Evolutionary conservation across 805 yeast genomes (phyloP), one percentile per base, ranked within the genome.

Genomic region (Jamesozyma hellenica): DNA sequence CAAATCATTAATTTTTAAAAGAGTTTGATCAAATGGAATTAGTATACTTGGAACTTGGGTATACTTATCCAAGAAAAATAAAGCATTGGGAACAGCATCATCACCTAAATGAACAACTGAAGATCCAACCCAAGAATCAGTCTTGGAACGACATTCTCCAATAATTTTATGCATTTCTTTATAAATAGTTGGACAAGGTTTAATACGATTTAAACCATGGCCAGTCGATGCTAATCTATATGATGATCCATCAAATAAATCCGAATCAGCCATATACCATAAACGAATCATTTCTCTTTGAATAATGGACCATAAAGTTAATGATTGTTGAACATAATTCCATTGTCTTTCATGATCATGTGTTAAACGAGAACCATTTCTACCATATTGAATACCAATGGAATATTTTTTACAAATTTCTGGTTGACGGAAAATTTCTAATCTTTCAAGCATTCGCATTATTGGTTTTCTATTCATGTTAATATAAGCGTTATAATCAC

Each of bases 31-130:
- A 35, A 82, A 75, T 2, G 94, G 94, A 32, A 76, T 82, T 49
- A 82, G 60, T 28, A 82, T 82, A 37, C 79, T 71, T 25, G 92
- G 92, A 3, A 83, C 84, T 57, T 82, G 94, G 25, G 79, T 72
- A 55, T 82, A 82, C 55, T 83, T 82, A 58, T 82, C 92, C 38
- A 82, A 60, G 64, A 82, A 82, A 54, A 82, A 82, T 43, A 83
- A 56, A 0, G 90, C 87, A 56, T 82, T 82, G 2, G 94, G 94
- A 4, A 82, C 94, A 1, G 88, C 82, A 50, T 78, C 81, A 57
- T 82, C 94, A 31, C 92, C 94, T 14, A 83, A 53, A 58, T 82
- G 94, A 18, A 82, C 82, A 17, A 80, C 90, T 13, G 82, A 75
- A 4, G 85, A 77, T 2, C 94, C 94, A 27, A 82, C 79, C 90